Evolutionary conservation across 1,284 basidiomycete genomes (phyloP).

Genomic region (Pterulicium gracile): DNA sequence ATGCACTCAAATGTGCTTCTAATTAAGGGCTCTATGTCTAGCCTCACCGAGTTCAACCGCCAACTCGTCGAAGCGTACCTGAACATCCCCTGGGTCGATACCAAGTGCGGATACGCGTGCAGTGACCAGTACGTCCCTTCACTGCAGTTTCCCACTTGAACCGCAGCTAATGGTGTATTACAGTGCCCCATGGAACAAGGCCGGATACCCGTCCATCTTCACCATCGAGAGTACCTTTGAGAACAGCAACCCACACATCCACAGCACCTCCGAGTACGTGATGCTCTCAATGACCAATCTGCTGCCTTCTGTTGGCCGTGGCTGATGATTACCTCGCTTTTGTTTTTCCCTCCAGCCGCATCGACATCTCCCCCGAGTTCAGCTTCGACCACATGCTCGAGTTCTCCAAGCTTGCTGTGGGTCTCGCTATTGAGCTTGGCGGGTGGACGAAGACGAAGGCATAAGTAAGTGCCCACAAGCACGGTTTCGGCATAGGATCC

Average conservation of each 20-base stretch:
- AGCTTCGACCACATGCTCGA: constrained; percentile 76
- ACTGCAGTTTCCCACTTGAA: constrained; percentile 13
- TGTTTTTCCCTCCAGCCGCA: constrained; percentile 47
- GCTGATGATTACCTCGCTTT: constrained; percentile 13
- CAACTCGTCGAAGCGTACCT: constrained; percentile 70
- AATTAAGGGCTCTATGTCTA: constrained; percentile 19
- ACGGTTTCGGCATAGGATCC: no score
- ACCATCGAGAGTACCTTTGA: constrained; percentile 70
- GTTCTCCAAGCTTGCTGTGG: constrained; percentile 85
- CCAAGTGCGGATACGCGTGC: constrained; percentile 91
- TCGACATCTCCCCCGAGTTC: constrained; percentile 81
- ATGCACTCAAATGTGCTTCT: constrained; percentile 10
- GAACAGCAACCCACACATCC: constrained; percentile 76
- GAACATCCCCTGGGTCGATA: constrained; percentile 67
- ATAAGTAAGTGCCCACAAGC: no score
- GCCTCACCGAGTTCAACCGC: constrained; percentile 75
- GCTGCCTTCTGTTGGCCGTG: constrained; percentile 7
- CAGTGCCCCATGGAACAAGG: constrained; percentile 79
- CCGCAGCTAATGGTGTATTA: constrained; percentile 18
- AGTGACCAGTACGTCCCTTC: constrained; percentile 64
- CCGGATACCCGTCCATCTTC: constrained; percentile 77
- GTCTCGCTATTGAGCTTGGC: constrained; percentile 74
- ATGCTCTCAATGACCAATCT: background rate
- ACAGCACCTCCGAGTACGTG: constrained; percentile 68
- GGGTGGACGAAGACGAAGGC: constrained; percentile 31